These are phyloP conservation scores for Dalbergia oliveri DNA, from an alignment of 306 rosid genomes.

Conservation along the genomic window DNA sequence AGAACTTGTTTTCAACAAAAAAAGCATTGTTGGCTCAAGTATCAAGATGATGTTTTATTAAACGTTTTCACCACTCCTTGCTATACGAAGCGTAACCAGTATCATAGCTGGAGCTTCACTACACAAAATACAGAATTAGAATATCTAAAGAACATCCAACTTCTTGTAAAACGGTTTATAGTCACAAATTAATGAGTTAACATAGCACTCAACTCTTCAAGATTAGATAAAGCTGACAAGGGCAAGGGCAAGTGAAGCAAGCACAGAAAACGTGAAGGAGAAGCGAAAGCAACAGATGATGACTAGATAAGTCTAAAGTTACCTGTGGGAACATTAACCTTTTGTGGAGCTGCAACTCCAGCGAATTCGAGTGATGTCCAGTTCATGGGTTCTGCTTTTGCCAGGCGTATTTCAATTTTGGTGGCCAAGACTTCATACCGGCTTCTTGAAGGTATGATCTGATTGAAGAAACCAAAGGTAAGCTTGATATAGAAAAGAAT, in stretches of 20 bases:
- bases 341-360: constrained; percentile 48
- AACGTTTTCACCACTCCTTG: background rate
- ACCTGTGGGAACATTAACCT: constrained; percentile 61
- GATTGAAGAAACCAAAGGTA: constrained; percentile 44
- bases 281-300: background rate
- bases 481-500: constrained; percentile 29
- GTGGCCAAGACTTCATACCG: constrained; percentile 68
- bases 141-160: background rate
- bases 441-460: constrained; percentile 75
- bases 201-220: background rate
- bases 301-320: constrained; percentile 31
- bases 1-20: background rate
- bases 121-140: background rate
- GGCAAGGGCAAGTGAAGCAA: too few species aligned
- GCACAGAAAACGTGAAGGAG: background rate
- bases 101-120: background rate
- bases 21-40: background rate
- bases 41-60: background rate
- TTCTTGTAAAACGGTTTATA: background rate
- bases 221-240: background rate
- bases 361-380: constrained; percentile 82
- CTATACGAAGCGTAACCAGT: background rate
- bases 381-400: constrained; percentile 65
- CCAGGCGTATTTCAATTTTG: constrained; percentile 84
- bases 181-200: background rate